Evolutionary conservation across 371 early-diverging fungal species (phyloP).

Genomic region (Mortierella sp.): DNA sequence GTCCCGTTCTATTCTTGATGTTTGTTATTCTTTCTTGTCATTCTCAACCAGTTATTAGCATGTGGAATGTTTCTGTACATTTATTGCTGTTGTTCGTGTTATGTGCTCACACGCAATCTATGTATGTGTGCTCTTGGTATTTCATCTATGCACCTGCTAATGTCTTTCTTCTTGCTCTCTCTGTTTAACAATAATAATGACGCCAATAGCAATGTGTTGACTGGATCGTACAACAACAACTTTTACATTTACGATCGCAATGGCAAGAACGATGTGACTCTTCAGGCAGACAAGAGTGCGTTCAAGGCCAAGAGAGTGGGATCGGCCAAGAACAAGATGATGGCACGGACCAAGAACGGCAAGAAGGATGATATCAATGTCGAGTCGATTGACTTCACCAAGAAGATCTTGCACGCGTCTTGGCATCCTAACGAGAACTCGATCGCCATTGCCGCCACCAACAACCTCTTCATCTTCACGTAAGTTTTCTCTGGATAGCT

Average conservation of each 20-base stretch:
- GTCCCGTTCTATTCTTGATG: not conserved
- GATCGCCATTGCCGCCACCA: conserved; percentile 97
- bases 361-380: conserved; percentile 84
- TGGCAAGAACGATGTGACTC: conserved; percentile 82
- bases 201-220: conserved; percentile 77
- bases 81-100: not conserved
- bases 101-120: not conserved
- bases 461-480: conserved; percentile 97
- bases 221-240: conserved; percentile 98
- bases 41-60: not conserved
- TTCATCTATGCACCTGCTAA: not conserved
- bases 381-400: conserved; percentile 91
- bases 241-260: conserved; percentile 91
- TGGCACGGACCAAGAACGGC: conserved; percentile 57
- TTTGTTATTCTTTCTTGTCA: not conserved
- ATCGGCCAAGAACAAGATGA: conserved; percentile 65
- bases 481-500: conserved; percentile 52
- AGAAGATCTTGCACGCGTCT: conserved; percentile 97
- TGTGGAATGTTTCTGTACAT: not conserved
- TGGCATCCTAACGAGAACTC: conserved; percentile 98
- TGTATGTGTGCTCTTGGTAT: not conserved
- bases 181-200: not conserved
- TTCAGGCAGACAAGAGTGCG: conserved; percentile 98
- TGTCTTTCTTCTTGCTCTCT: not conserved
- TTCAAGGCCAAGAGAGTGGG: conserved; percentile 94